A percentile compares a stretch with the other conserved stretches of the same genome.
Evolutionary conservation across 2,329 filamentous ascomycete genomes (phyloP).

Genomic region (Aspergillus phoenicis): DNA sequence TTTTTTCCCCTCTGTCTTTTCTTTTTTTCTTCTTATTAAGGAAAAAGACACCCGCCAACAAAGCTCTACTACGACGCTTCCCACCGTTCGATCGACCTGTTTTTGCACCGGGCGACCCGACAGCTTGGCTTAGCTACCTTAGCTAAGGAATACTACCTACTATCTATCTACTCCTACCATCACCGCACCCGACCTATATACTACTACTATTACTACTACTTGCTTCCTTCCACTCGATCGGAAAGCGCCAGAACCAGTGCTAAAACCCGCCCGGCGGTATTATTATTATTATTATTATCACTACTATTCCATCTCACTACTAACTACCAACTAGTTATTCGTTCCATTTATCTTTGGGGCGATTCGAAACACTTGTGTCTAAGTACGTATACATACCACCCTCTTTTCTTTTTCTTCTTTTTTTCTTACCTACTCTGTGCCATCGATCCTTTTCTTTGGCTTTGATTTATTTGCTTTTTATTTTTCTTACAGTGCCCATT

Average conservation of each 20-base stretch:
- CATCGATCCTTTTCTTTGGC: neutral
- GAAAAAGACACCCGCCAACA: neutral
- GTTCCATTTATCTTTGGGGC: constrained; percentile 2
- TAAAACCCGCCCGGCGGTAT: constrained; percentile 15
- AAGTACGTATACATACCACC: constrained; percentile 19
- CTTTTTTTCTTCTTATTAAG: constrained; percentile 8
- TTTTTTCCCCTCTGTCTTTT: neutral
- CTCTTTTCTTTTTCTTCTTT: constrained; percentile 3
- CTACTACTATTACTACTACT: neutral
- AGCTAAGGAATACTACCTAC: neutral
- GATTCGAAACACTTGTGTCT: neutral
- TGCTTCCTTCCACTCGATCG: constrained; percentile 19
- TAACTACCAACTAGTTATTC: too few species aligned
- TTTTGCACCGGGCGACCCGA: constrained; percentile 23
- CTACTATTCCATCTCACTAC: too few species aligned
- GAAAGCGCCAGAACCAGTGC: constrained; percentile 14
- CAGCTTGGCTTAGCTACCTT: constrained; percentile 25
- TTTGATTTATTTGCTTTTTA: constrained; percentile 15
- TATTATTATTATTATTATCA: constrained; percentile 2
- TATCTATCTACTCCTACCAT: neutral
- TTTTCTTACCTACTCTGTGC: neutral
- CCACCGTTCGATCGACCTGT: constrained; percentile 17
- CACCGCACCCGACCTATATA: too few species aligned
- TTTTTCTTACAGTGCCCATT: constrained; percentile 7
- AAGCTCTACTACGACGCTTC: neutral